Evolutionary conservation across 176 grass and related monocot species (phyloP).

Genomic region (Musa acuminata): DNA sequence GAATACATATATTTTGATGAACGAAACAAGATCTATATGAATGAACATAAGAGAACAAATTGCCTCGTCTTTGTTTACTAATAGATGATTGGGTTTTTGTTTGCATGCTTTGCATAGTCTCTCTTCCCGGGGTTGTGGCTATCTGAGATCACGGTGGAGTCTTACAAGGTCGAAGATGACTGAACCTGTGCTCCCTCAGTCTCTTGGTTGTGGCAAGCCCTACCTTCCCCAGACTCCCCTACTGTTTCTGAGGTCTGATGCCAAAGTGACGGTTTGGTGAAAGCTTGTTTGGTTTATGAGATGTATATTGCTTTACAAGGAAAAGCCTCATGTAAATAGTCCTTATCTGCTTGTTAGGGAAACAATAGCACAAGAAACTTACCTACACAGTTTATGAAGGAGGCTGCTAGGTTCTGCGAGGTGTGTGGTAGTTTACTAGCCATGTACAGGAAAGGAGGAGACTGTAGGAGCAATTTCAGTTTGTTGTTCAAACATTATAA

Average conservation of each 20-base stretch:
- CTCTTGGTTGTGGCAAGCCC: not conserved
- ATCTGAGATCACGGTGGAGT: conserved; percentile 8
- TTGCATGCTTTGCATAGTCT: not conserved
- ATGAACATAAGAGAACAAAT: too few species aligned
- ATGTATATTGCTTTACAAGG: conserved; percentile 1
- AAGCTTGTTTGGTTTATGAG: not conserved
- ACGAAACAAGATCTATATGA: too few species aligned
- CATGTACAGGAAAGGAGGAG: too few species aligned
- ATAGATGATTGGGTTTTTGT: not conserved
- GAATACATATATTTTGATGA: too few species aligned
- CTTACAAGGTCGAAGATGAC: conserved; percentile 8
- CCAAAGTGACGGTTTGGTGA: not conserved
- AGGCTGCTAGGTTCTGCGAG: not conserved
- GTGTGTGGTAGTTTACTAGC: too few species aligned
- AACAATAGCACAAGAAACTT: not conserved
- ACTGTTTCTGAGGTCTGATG: not conserved
- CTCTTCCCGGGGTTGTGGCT: conserved; percentile 16
- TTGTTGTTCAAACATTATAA: too few species aligned
- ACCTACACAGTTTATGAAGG: not conserved
- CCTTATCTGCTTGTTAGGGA: not conserved
- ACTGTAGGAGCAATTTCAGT: too few species aligned
- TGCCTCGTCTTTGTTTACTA: not conserved
- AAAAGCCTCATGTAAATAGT: not conserved
- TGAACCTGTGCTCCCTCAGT: not conserved
- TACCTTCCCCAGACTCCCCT: not conserved